Base-by-base conservation (phyloP, 2,329 filamentous ascomycete genomes). In the Ophiocordyceps sinensis region DNA sequence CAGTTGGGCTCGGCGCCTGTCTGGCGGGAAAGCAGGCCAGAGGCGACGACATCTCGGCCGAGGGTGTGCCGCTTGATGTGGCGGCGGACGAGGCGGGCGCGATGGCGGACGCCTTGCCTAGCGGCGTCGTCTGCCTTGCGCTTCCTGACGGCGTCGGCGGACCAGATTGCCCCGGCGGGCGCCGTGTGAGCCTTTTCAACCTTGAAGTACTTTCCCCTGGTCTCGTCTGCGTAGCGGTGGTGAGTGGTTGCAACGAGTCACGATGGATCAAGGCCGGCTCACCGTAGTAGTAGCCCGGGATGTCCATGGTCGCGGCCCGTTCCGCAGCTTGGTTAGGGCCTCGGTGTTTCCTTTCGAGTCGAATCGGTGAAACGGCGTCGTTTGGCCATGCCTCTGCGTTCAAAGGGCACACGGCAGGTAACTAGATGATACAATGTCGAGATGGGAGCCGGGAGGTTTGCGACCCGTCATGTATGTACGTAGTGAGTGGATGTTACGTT, bases 201-300 rank as follows among this genome's bases (percentile, higher is more conserved):
- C 50, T 75, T 79, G 58, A 83, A 85, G 52, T 83, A 85, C 47
- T 75, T 79, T 31, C 69, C 70, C 55, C 75, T 82, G 36, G 68
- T 67, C 13, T 57, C 40, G 45, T 78, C 75, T 77, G 41, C 13
- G 1, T 7, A 15, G 23, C 19, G 12, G 4, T 28, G 15, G 15
- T 17, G 13, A 37, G 13, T 37, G 10, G n/a, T 12, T 17, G 17
- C 36, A 11, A 32, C 7, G 11, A 32, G 30, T 6, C 30, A 4
- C 5, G 5, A 32, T 14, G 19, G 15, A 37, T 17, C 5, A 26
- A 13, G 23, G 21, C 23, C 13, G 15, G 15, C 8, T 28, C 44
- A 74, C 73, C 71, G 51, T 63, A 77, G 48, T 73, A 76, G 45
- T 68, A 72, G 2, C 73, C 73, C 0, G 71, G 71, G 36, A 77